phyloP scores from a whole-genome alignment of 768 basidiomycete species.

The Mycena crocata region DNA sequence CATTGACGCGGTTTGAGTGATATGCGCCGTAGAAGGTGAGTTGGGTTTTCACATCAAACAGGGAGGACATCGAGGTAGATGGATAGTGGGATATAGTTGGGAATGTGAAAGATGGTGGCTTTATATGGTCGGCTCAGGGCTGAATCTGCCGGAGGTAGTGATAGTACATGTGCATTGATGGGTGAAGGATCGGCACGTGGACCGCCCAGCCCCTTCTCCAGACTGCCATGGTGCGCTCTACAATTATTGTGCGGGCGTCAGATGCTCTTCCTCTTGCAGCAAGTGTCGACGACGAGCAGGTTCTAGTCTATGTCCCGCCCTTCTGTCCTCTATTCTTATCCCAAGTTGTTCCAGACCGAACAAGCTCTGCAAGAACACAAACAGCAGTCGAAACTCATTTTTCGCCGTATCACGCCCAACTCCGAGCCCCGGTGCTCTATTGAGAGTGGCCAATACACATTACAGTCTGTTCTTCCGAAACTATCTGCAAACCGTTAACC shows the following conservation, averaged over 20 bases:
- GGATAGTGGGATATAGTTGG: slow-evolving; percentile 12
- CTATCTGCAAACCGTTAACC: slow-evolving; percentile 22
- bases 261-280: slow-evolving; percentile 94
- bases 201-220: slow-evolving; percentile 8
- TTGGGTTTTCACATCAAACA: slow-evolving; percentile 81
- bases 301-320: slow-evolving; percentile 45
- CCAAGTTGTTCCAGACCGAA: slow-evolving; percentile 76
- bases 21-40: slow-evolving; percentile 95
- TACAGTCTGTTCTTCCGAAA: slow-evolving; percentile 78
- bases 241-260: slow-evolving; percentile 85
- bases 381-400: slow-evolving; percentile 97
- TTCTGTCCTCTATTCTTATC: slow-evolving; percentile 10
- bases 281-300: slow-evolving; percentile 97
- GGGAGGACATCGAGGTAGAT: slow-evolving; percentile 49
- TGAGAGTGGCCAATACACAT: slow-evolving; percentile 93
- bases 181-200: background rate
- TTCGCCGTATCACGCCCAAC: slow-evolving; percentile 92
- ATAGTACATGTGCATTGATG: background rate
- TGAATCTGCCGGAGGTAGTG: background rate
- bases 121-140: background rate
- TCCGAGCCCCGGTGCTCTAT: slow-evolving; percentile 97
- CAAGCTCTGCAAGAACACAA: slow-evolving; percentile 96
- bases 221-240: slow-evolving; percentile 82
- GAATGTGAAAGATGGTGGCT: slow-evolving; percentile 7
- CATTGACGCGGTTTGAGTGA: slow-evolving; percentile 85